Evolutionary conservation across 371 early-diverging fungal genomes (phyloP), one percentile per base, ranked within the genome.

Genomic region (Mucor velutinosus): DNA sequence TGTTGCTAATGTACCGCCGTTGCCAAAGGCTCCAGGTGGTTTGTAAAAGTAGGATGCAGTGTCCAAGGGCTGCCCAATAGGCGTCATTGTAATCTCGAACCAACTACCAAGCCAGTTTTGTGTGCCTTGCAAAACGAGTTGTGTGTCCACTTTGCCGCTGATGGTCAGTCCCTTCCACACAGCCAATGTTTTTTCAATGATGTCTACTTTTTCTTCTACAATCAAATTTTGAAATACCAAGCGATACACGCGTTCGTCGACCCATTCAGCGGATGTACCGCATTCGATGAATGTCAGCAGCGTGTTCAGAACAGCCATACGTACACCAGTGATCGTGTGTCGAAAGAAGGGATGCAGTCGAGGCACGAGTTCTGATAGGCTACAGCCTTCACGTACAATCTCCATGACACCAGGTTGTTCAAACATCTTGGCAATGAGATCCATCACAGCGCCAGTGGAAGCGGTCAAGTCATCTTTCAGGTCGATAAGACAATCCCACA

Each of bases 401-500:
- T 88, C 85, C 72, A 90, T 83, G 0, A 90, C 89, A 23, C 76
- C 81, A 12, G 83, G 83, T 39, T 82, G 87, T 27, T 82, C 86
- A 72, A 95, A 89, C 71, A 98, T 83, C 57, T 92, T 87, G 0
- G 97, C 93, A 60, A 97, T 86, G 39, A 98, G 84, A 62, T 95
- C 96, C 97, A 97, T 95, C 12, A 97, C 93, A 33, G 92, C 91
- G 0, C 92, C 93, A 0, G 95, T 97, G 0, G 97, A 95, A 0
- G 97, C 91, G 1, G 96, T 94, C 71, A 97, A 78, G 72, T 97
- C 98, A 67, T 97, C 98, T 66, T 90, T 90, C 25, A 92, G 66
- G 58, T 90, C 91, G 10, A 79, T 90, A 43, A 98, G 75, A 67
- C 93, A 94, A 57, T 92, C 89, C 95, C 96, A 97, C 4, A 97